Evolutionary conservation across 306 rosid species (phyloP).

Genomic region (Adenanthera pavonina): DNA sequence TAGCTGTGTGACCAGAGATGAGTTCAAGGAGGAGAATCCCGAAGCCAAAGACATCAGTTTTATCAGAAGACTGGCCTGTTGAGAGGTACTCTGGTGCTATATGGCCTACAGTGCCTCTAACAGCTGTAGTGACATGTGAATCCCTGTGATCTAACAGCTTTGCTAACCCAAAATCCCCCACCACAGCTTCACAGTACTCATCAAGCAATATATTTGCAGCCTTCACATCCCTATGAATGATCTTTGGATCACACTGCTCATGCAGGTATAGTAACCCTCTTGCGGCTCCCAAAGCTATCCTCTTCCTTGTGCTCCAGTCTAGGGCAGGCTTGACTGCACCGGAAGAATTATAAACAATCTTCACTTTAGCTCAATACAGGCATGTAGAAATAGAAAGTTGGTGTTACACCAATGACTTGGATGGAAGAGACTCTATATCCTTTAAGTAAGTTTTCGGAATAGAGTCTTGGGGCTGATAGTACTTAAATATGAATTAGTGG

Average conservation of each 20-base stretch:
- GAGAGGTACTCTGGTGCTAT: slow-evolving; percentile 98
- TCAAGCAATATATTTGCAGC: slow-evolving; percentile 96
- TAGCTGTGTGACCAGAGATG: slow-evolving; percentile 88
- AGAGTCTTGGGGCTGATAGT: too few relatives aligned
- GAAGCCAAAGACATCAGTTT: slow-evolving; percentile 96
- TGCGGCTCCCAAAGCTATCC: slow-evolving; percentile 92
- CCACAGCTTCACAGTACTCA: slow-evolving; percentile 90
- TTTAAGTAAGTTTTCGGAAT: too few relatives aligned
- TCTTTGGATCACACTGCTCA: slow-evolving; percentile 98
- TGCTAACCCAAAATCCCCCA: slow-evolving; percentile 97
- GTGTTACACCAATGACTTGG: neutral
- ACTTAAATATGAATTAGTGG: too few relatives aligned
- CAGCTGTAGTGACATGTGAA: slow-evolving; percentile 96
- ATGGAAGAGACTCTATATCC: too few relatives aligned
- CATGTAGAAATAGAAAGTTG: neutral
- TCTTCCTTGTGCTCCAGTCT: slow-evolving; percentile 91
- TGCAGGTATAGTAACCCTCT: slow-evolving; percentile 88
- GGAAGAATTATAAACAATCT: neutral
- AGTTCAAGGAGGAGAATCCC: slow-evolving; percentile 93
- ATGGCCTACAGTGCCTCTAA: slow-evolving; percentile 97
- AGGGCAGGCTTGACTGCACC: slow-evolving; percentile 76
- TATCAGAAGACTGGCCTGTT: slow-evolving; percentile 98
- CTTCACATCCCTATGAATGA: slow-evolving; percentile 95
- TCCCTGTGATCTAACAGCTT: slow-evolving; percentile 89
- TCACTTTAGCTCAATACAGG: neutral